Evolutionary conservation across 305 asterid species (phyloP), one percentile per base, ranked within the genome.

Genomic region (Withania somnifera): DNA sequence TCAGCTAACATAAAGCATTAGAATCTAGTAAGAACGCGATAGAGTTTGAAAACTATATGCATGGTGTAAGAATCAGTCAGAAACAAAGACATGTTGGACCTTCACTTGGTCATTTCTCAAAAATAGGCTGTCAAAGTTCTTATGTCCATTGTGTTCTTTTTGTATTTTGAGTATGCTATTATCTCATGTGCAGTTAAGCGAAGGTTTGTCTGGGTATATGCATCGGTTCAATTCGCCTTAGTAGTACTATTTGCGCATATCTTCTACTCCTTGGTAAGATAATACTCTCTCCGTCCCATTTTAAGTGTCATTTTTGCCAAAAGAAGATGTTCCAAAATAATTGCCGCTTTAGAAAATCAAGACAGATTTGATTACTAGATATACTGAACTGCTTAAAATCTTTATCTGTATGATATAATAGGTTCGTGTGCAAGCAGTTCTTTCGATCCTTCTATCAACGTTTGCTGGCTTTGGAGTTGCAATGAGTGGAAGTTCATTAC

Each of bases 241-340:
- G 98, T 96, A 75, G 99, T 96, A 83, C 84, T 93, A 88, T 94
- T 93, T 60, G 97, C 97, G 52, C 99, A 93, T 85, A 84, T 96
- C 78, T 93, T 93, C 88, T 94, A 94, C 91, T 84, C 90, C 9
- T 83, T 92, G 95, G 99, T 96, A 89, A 85, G 93, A 68, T 9
- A 47, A 34, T 36, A 67, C 76, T 67, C 76, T 5, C 17, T 67
- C 76, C 76, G 5, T 36, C 76, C 13, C 30, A 67, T 36, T 67
- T 67, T 0, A 22, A 38, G 8, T 17, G 2, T 79, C 24, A 38
- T 58, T 52, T 79, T 67, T 36, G 0, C 30, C 30, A 1, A 34
- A 66, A 20, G 17, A 64, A 17, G 24, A 63, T 32, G 73, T 64
- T 61, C 1, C 69, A 63, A 32, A 64, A 64, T 64, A 17, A 32